phyloP scores from a whole-genome alignment of 345 rosid genomes.

The Moricandia arvensis region DNA sequence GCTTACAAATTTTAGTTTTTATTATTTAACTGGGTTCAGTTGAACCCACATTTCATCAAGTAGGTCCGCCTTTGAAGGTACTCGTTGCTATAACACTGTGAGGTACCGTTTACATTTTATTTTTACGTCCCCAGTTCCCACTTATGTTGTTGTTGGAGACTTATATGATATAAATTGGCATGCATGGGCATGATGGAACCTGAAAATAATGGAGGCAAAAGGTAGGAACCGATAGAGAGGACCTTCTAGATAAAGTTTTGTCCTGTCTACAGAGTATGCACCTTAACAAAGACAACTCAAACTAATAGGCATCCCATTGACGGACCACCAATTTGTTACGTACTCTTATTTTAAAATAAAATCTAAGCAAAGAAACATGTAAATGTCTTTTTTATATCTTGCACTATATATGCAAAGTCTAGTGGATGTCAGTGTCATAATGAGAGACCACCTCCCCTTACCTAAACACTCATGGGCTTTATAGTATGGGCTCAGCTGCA shows the following conservation, averaged over 20 bases:
- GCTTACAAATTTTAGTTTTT: too few relatives aligned
- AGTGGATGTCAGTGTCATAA: not conserved
- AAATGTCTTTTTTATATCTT: not conserved
- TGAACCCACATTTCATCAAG: too few relatives aligned
- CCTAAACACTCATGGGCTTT: not conserved
- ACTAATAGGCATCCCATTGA: not conserved
- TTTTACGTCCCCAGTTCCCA: not conserved
- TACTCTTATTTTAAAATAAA: not conserved
- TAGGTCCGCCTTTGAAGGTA: too few relatives aligned
- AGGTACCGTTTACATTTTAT: not conserved
- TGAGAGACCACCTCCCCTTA: not conserved
- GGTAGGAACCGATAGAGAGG: not conserved
- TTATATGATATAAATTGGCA: not conserved
- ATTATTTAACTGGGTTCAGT: too few relatives aligned
- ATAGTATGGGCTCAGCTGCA: not conserved
- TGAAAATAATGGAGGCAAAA: constrained; percentile 3
- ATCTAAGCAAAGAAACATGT: not conserved
- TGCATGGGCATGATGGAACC: constrained; percentile 2
- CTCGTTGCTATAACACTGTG: not conserved
- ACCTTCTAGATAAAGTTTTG: not conserved
- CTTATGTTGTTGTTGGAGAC: not conserved
- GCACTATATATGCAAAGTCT: not conserved
- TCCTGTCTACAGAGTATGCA: not conserved
- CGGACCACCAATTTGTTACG: not conserved
- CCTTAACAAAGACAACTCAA: not conserved